Evolutionary conservation across 148 eudicot species (phyloP), one percentile per base, ranked within the genome.

Genomic region (Rhododendron williamsianum): DNA sequence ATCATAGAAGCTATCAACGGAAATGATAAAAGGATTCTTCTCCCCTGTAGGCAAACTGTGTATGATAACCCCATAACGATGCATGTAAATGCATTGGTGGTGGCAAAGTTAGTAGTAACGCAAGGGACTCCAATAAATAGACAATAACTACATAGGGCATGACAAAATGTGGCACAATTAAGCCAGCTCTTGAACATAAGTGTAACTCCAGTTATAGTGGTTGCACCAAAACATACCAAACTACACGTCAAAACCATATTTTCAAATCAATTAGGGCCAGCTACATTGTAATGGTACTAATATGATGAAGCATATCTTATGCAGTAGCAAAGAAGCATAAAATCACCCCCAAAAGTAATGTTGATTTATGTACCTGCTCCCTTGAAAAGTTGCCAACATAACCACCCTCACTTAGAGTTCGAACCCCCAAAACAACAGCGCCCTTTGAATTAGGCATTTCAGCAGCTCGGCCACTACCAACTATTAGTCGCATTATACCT

Each of bases 331-430:
- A 58, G 45, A 58, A 58, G 78, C 18, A 38, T 38, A 52, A 65
- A 13, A 81, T 25, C 56, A 30, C 30, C 80, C 43, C 54, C 38
- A 36, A 65, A 77, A 74, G 6, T 81, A 79, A 45, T n/a, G 33
- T 46, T 27, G 56, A 84, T 81, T 45, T 6, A 21, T 78, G 1
- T 84, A 96, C 99, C 99, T 97, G 99, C 85, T 97, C 99, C 85
- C 99, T 90, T 36, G 99, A 92, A 88, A 97, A 97, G 84, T 91
- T 91, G n/a, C 98, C 99, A 84, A 97, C 99, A 87, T 98, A 98
- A 48, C 99, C 99, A 76, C 98, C 99, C 87, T 97, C 99, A 90
- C 99, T 97, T 81, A 97, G 94, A 87, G 98, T 94, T 65, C 98
- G 91, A 87, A 97, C 99, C 83, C 99, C 99, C 85, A 97, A 93